Percentiles rank a stretch among this genome's conserved stretches.
These are phyloP conservation scores for Auriscalpium microsporum DNA, from an alignment of 768 basidiomycete species.

Conservation along the genomic window DNA sequence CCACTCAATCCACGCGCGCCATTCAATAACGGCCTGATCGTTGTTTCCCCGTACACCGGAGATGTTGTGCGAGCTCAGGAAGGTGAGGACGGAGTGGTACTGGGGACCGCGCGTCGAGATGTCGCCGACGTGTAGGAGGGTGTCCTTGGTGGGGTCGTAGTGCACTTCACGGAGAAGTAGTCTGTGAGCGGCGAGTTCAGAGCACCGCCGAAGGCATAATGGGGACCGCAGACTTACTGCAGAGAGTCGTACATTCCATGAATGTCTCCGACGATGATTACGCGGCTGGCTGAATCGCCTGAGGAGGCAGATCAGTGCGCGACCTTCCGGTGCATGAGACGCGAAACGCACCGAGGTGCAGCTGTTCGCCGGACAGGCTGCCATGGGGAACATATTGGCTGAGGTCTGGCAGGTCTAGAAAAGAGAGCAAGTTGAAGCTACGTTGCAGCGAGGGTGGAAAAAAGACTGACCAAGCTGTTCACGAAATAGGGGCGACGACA, in stretches of 20 bases:
- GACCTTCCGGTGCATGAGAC: neutral
- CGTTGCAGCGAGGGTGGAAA: no score
- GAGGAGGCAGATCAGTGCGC: neutral
- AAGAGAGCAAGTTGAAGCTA: no score
- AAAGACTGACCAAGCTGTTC: no score
- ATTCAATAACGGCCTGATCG: constrained; percentile 86
- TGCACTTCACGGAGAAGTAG: constrained; percentile 51
- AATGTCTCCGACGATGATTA: constrained; percentile 80
- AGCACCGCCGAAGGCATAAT: neutral
- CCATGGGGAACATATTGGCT: constrained; percentile 2
- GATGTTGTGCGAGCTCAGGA: constrained; percentile 54
- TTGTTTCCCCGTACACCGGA: constrained; percentile 90
- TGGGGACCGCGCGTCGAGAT: constrained; percentile 64
- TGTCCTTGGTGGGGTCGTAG: constrained; percentile 55
- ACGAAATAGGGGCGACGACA: no score
- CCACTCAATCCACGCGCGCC: constrained; percentile 85
- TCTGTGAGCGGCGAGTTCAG: constrained; percentile 27
- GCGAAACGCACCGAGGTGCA: constrained; percentile 41
- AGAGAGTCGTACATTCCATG: constrained; percentile 74
- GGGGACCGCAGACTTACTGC: constrained; percentile 35
- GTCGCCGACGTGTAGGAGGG: constrained; percentile 79
- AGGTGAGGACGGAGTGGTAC: constrained; percentile 57
- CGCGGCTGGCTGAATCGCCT: constrained; percentile 47
- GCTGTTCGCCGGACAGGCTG: constrained; percentile 38
- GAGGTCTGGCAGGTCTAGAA: neutral